These are phyloP conservation scores for Sphaerobolus stellatus DNA, from an alignment of 1,284 basidiomycete species.

Conservation along the genomic window DNA sequence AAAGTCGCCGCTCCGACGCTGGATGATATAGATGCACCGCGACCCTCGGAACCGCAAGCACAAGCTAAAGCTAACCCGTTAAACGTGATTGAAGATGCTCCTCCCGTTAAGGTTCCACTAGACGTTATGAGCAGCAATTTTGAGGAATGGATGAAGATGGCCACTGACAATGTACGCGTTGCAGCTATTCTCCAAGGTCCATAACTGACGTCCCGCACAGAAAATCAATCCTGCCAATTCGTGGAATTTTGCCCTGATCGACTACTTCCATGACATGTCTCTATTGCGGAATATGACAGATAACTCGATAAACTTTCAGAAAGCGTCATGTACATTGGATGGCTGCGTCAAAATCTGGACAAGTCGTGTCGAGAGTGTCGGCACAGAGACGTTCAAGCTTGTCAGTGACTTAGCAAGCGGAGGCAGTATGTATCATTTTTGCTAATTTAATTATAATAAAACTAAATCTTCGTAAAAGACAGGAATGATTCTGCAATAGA, in stretches of 20 bases:
- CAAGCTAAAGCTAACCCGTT: constrained; percentile 49
- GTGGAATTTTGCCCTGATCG: constrained; percentile 97
- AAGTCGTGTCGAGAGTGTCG: constrained; percentile 94
- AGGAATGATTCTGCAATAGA: not conserved
- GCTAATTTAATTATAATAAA: not conserved
- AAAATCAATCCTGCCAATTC: constrained; percentile 99
- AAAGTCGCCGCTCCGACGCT: constrained; percentile 42
- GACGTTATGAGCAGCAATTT: constrained; percentile 88
- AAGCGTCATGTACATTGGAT: constrained; percentile 95
- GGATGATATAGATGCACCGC: constrained; percentile 45
- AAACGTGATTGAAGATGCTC: constrained; percentile 58
- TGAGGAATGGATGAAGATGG: constrained; percentile 99
- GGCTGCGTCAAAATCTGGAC: constrained; percentile 99
- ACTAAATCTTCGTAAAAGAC: not conserved
- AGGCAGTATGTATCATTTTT: constrained; percentile 31
- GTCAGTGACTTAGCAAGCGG: constrained; percentile 86
- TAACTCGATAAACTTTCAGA: constrained; percentile 98
- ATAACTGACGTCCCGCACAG: constrained; percentile 41
- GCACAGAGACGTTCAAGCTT: constrained; percentile 95
- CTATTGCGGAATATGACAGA: constrained; percentile 89
- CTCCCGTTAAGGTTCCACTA: constrained; percentile 58
- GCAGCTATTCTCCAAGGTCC: constrained; percentile 2
- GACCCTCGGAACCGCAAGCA: constrained; percentile 22
- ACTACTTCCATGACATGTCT: constrained; percentile 99
- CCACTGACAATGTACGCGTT: constrained; percentile 88